Conservation (phyloP, 2,329 filamentous ascomycete species). For the Plenodomus lindquistii region DNA sequence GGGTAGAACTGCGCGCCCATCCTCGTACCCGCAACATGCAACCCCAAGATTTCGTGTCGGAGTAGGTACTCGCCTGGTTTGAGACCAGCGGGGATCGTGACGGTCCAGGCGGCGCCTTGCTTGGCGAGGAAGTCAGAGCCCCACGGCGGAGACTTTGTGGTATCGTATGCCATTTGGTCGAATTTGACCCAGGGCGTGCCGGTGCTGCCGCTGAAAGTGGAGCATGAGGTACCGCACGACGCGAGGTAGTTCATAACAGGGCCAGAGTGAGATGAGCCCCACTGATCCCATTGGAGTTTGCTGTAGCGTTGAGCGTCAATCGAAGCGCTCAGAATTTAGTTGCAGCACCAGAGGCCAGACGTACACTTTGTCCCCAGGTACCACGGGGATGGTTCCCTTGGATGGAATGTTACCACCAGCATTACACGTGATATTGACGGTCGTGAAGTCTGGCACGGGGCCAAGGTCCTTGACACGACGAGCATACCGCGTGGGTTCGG, state of each 20-base stretch:
- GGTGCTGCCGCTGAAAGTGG: constrained; percentile 38
- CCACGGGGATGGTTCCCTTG: constrained; percentile 23
- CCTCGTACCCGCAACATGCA: constrained; percentile 19
- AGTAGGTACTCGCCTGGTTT: constrained; percentile 34
- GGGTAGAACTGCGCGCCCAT: constrained; percentile 27
- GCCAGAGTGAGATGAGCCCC: constrained; percentile 38
- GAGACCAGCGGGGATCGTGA: constrained; percentile 35
- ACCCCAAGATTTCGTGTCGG: constrained; percentile 22
- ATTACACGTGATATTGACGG: constrained; percentile 23
- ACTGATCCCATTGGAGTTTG: constrained; percentile 40
- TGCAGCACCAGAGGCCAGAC: not conserved
- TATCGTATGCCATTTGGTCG: constrained; percentile 40
- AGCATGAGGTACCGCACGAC: constrained; percentile 38
- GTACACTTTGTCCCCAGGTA: constrained; percentile 26
- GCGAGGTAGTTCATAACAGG: constrained; percentile 46
- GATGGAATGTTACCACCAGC: constrained; percentile 27
- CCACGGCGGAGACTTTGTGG: constrained; percentile 37
- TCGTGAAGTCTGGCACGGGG: constrained; percentile 21
- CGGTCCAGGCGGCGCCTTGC: constrained; percentile 40
- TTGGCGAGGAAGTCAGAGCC: constrained; percentile 41
- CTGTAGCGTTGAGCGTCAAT: constrained; percentile 7
- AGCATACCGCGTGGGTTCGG: constrained; percentile 17
- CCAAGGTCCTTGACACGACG: constrained; percentile 20
- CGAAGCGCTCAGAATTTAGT: not conserved
- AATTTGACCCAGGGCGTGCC: constrained; percentile 47